A percentile compares a stretch with the other conserved stretches of the same genome.
Conservation (phyloP, 2,329 filamentous ascomycete genomes). For the Neopestalotiopsis sp. region DNA sequence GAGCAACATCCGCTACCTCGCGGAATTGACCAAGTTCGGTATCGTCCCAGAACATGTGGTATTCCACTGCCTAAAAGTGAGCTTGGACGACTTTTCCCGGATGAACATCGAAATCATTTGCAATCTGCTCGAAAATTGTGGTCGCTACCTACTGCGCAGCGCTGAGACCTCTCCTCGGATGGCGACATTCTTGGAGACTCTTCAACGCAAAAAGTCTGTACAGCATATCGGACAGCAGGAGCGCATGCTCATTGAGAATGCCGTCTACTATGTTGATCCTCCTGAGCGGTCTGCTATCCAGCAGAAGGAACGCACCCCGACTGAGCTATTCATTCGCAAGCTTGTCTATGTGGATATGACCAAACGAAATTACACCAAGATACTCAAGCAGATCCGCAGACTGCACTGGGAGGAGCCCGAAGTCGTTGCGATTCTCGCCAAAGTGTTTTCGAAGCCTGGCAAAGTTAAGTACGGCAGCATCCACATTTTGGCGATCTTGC, state of each 20-base stretch:
- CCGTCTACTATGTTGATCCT: slow-evolving; percentile 96
- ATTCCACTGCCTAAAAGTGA: slow-evolving; percentile 97
- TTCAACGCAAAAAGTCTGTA: slow-evolving; percentile 94
- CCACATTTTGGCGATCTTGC: slow-evolving; percentile 87
- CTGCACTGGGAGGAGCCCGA: slow-evolving; percentile 97
- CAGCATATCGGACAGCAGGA: slow-evolving; percentile 96
- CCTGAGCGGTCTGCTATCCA: slow-evolving; percentile 92
- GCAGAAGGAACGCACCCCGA: slow-evolving; percentile 93
- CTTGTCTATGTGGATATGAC: slow-evolving; percentile 93
- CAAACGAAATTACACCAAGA: slow-evolving; percentile 91
- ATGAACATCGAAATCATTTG: slow-evolving; percentile 99
- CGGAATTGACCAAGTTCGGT: slow-evolving; percentile 96
- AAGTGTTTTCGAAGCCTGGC: slow-evolving; percentile 93
- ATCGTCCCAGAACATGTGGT: slow-evolving; percentile 98
- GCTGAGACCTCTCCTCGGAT: slow-evolving; percentile 92
- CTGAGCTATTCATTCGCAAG: slow-evolving; percentile 91
- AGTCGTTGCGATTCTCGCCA: slow-evolving; percentile 79
- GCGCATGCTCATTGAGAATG: slow-evolving; percentile 97
- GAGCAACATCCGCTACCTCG: slow-evolving; percentile 95
- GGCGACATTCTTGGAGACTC: slow-evolving; percentile 89
- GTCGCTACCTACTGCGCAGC: slow-evolving; percentile 89
- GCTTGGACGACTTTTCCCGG: slow-evolving; percentile 93
- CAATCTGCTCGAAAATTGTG: slow-evolving; percentile 94
- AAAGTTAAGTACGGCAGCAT: slow-evolving; percentile 99
- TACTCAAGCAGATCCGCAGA: slow-evolving; percentile 91